Evolutionary conservation across 2,329 filamentous ascomycete genomes (phyloP).

Genomic region (Talaromyces piceae): DNA sequence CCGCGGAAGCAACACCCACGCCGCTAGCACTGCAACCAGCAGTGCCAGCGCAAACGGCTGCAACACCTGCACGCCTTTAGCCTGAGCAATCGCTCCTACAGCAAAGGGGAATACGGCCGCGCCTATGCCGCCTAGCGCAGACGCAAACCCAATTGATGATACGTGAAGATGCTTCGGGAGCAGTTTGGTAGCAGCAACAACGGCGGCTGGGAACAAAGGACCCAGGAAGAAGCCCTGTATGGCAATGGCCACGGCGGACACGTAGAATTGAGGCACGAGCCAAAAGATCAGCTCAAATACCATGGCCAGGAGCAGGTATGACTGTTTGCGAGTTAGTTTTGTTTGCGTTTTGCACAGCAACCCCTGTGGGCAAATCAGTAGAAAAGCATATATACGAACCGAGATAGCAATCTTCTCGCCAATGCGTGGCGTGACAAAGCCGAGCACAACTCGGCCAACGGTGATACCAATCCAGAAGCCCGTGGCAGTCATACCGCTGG

Average conservation of each 20-base stretch:
- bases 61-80: conserved; percentile 51
- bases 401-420: conserved; percentile 63
- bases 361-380: neutral
- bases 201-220: conserved; percentile 67
- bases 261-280: conserved; percentile 70
- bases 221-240: conserved; percentile 74
- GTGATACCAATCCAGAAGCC: conserved; percentile 83
- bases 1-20: conserved; percentile 41
- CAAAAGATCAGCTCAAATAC: conserved; percentile 67
- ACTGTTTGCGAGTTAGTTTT: conserved; percentile 11
- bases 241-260: conserved; percentile 63
- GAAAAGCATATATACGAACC: conserved; percentile 13
- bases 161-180: conserved; percentile 68
- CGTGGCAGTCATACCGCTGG: conserved; percentile 66
- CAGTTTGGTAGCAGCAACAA: conserved; percentile 67
- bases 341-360: neutral
- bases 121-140: conserved; percentile 67
- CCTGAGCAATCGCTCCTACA: conserved; percentile 44
- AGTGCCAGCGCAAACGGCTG: conserved; percentile 53
- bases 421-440: conserved; percentile 61
- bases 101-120: conserved; percentile 44
- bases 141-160: conserved; percentile 70
- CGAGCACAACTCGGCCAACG: conserved; percentile 62
- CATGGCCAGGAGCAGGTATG: conserved; percentile 59
- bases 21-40: conserved; percentile 41